Conservation (phyloP, 305 asterid species). For the Plantago coronopus region DNA sequence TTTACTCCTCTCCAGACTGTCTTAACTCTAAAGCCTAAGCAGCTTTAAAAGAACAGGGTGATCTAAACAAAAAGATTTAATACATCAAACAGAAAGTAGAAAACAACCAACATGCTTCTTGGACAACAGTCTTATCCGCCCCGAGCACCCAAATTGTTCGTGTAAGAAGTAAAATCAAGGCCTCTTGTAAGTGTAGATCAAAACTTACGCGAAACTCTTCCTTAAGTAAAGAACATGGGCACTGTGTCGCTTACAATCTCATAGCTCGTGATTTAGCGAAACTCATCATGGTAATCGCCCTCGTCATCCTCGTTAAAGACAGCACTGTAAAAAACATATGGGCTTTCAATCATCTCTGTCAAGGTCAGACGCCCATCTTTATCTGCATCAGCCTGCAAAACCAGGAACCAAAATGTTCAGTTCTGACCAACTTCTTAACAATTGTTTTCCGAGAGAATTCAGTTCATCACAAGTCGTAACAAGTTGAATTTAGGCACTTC, state of each 20-base stretch:
- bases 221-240: no score
- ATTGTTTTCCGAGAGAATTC: constrained; percentile 4
- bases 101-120: no score
- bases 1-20: no score
- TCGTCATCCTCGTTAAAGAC: constrained; percentile 76
- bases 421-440: neutral
- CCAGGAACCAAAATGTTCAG: constrained; percentile 17
- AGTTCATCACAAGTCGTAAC: neutral
- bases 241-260: neutral
- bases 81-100: no score
- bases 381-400: constrained; percentile 79
- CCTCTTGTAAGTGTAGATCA: no score
- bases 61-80: no score
- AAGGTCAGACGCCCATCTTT: constrained; percentile 77
- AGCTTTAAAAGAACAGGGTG: no score
- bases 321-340: constrained; percentile 88
- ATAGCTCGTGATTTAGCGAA: constrained; percentile 44
- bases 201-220: no score
- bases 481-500: neutral
- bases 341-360: constrained; percentile 87
- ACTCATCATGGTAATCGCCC: constrained; percentile 77
- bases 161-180: no score
- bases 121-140: no score
- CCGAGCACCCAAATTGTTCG: no score
- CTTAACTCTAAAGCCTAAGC: no score